These are phyloP conservation scores for Malus domestica DNA, from an alignment of 306 rosid genomes.

Conservation along the genomic window ASM211411v1 NC_041791.1:27772501-27773000, in stretches of 20 bases:
- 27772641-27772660: slow-evolving; percentile 27
- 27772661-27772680: slow-evolving; percentile 17
- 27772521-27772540: not conserved
- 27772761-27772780: not conserved
- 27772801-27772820: not conserved
- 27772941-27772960: no score
- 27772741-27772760: slow-evolving; percentile 20
- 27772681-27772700: slow-evolving; percentile 12
- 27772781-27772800: not conserved
- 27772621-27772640: not conserved
- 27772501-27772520: not conserved
- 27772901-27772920: no score
- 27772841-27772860: not conserved
- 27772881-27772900: not conserved
- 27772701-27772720: slow-evolving; percentile 5
- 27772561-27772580: not conserved
- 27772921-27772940: no score
- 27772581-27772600: not conserved
- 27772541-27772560: not conserved
- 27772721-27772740: slow-evolving; percentile 22
- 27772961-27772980: no score
- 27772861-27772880: not conserved
- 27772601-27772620: not conserved
- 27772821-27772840: not conserved
- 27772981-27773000: no score